phyloP scores from a whole-genome alignment of 495 filamentous ascomycete genomes.

The Podospora comata region DNA sequence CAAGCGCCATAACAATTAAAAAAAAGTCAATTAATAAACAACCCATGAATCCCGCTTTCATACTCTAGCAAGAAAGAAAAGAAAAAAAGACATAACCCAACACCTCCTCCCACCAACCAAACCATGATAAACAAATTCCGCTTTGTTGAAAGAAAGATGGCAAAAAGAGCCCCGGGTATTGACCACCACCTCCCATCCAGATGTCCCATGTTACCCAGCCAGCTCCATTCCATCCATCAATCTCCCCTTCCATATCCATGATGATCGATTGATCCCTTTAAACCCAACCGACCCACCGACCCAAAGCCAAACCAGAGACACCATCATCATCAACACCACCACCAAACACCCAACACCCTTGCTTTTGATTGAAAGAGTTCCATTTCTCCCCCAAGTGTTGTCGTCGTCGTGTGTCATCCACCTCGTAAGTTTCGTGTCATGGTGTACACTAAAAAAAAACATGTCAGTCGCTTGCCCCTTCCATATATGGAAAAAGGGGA shows the following conservation, averaged over 20 bases:
- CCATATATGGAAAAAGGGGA: too few species aligned
- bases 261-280: not conserved
- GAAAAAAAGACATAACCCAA: constrained; percentile 5
- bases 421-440: too few species aligned
- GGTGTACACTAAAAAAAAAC: too few species aligned
- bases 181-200: not conserved
- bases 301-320: too few species aligned
- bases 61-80: constrained; percentile 2
- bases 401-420: too few species aligned
- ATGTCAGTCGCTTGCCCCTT: too few species aligned
- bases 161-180: not conserved
- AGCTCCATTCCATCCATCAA: not conserved
- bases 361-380: too few species aligned
- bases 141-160: not conserved
- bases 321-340: too few species aligned
- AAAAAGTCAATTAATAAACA: not conserved
- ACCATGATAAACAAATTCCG: not conserved
- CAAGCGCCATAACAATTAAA: not conserved
- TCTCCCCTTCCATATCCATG: not conserved
- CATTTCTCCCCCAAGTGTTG: too few species aligned
- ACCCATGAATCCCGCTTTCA: not conserved
- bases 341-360: too few species aligned
- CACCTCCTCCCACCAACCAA: not conserved
- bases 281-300: too few species aligned
- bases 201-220: too few species aligned